A percentile compares a stretch with the other conserved stretches of the same genome.
These are phyloP conservation scores for Neurospora africana DNA, from an alignment of 495 filamentous ascomycete genomes.

Conservation along the genomic window DNA sequence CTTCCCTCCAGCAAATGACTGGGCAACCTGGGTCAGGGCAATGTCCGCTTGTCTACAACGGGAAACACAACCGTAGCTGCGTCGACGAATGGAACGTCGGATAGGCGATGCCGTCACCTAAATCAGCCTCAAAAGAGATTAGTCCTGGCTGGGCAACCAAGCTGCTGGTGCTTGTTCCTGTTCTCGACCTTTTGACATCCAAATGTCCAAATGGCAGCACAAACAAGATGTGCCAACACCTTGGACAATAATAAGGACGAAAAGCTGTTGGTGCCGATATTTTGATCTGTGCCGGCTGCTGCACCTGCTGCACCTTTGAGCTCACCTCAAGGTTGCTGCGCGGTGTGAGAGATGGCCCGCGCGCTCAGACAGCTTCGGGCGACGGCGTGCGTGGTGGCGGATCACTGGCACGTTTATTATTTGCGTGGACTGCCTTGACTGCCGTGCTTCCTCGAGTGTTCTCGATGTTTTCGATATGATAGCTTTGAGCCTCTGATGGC, in stretches of 20 bases:
- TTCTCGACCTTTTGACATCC: background rate
- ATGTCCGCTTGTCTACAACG: background rate
- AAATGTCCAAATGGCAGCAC: background rate
- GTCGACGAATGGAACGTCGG: background rate
- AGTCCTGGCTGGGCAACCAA: background rate
- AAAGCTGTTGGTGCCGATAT: background rate
- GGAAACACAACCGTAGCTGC: background rate
- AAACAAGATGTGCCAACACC: background rate
- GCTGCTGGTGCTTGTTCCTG: background rate
- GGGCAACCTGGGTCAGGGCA: background rate
- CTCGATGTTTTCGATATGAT: background rate
- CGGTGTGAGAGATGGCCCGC: background rate
- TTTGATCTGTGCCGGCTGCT: background rate
- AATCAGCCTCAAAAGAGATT: background rate
- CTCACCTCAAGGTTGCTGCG: background rate
- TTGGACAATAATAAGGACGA: background rate
- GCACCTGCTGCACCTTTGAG: background rate
- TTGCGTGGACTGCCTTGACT: background rate
- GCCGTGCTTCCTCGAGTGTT: background rate
- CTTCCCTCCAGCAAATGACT: background rate
- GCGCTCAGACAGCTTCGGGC: background rate
- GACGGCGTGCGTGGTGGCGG: background rate
- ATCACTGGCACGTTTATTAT: background rate
- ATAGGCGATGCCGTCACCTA: background rate
- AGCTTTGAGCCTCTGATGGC: background rate